Conservation (phyloP, 179 eudicot species). For the Corrigiola litoralis region DNA sequence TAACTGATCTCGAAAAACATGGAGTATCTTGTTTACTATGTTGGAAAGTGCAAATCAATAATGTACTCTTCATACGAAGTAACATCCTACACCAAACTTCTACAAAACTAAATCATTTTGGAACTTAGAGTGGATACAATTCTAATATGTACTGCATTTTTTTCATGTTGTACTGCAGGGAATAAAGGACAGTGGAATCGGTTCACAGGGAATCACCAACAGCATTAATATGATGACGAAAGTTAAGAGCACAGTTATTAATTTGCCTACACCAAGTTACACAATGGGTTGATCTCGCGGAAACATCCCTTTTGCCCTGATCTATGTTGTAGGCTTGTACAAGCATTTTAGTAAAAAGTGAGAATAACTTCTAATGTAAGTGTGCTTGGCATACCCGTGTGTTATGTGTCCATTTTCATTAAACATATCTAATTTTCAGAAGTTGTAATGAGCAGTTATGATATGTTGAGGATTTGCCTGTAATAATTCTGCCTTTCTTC, state of each 20-base stretch:
- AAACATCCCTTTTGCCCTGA: too few species aligned
- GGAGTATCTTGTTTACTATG: too few species aligned
- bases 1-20: neutral
- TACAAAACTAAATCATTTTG: too few species aligned
- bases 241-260: constrained; percentile 90
- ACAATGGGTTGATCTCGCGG: constrained; percentile 74
- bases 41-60: too few species aligned
- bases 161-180: constrained; percentile 48
- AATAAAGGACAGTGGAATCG: constrained; percentile 92
- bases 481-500: constrained; percentile 1
- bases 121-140: too few species aligned
- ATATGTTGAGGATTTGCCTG: constrained; percentile 9
- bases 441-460: neutral
- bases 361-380: neutral
- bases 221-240: constrained; percentile 98
- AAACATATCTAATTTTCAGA: neutral
- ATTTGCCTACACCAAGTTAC: constrained; percentile 83
- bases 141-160: neutral
- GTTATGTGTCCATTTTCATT: too few species aligned
- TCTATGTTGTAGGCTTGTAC: constrained; percentile 13
- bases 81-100: too few species aligned
- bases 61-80: too few species aligned
- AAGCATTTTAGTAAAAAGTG: neutral
- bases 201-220: constrained; percentile 93
- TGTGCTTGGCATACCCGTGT: too few species aligned